Conservation (phyloP, 1,284 basidiomycete genomes). For the Leccinum pachyderme region DNA sequence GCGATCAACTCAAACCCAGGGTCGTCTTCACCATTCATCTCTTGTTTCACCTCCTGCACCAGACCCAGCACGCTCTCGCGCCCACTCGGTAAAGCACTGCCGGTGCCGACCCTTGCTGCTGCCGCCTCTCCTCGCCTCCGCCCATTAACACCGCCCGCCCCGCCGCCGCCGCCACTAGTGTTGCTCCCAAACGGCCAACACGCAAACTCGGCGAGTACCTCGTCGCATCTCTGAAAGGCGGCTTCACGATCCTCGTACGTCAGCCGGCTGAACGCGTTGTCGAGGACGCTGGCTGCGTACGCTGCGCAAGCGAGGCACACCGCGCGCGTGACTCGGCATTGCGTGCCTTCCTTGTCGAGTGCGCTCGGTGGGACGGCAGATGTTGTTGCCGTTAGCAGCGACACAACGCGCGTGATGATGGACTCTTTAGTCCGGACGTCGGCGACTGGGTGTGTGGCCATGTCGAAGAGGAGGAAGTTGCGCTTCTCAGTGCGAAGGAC, state of each 20-base stretch:
- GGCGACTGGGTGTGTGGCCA: constrained; percentile 95
- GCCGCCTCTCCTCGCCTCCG: constrained; percentile 39
- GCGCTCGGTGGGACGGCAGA: constrained; percentile 66
- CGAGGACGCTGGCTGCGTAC: constrained; percentile 92
- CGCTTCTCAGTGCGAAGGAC: constrained; percentile 96
- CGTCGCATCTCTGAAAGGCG: constrained; percentile 88
- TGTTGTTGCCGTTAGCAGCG: constrained; percentile 81
- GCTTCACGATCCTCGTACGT: constrained; percentile 89
- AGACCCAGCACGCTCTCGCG: constrained; percentile 79
- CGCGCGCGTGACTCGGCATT: constrained; percentile 77
- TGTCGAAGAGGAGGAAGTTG: constrained; percentile 97
- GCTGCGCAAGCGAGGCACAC: constrained; percentile 85
- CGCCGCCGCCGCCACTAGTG: constrained; percentile 23
- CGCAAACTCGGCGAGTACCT: constrained; percentile 86
- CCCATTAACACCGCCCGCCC: constrained; percentile 13
- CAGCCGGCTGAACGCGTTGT: constrained; percentile 85
- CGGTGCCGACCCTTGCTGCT: constrained; percentile 49
- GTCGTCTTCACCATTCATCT: constrained; percentile 71
- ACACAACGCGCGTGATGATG: constrained; percentile 73
- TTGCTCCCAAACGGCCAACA: constrained; percentile 82
- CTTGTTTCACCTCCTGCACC: constrained; percentile 75
- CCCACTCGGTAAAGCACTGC: constrained; percentile 47
- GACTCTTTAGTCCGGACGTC: constrained; percentile 87
- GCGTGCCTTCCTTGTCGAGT: constrained; percentile 73
- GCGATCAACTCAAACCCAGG: constrained; percentile 85